These are phyloP conservation scores for Bryoglossum gracile DNA, from an alignment of 495 filamentous ascomycete species.

Conservation along the genomic window DNA sequence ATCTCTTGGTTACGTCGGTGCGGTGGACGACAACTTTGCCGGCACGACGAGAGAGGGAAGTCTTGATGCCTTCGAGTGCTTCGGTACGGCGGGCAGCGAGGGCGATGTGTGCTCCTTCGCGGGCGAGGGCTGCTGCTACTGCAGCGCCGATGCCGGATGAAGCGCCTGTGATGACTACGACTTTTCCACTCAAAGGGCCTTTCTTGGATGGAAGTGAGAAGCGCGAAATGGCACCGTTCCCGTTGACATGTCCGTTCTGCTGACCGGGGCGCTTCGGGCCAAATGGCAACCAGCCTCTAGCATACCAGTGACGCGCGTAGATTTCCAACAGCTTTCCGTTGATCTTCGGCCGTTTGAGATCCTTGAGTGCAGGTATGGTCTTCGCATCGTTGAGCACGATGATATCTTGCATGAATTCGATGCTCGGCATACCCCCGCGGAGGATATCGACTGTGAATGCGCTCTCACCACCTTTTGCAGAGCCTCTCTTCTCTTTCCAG, in stretches of 20 bases:
- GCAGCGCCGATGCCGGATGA: conserved; percentile 50
- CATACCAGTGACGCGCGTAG: conserved; percentile 63
- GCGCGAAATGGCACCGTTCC: no score
- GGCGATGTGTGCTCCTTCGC: conserved; percentile 52
- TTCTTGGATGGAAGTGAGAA: no score
- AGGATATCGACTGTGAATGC: conserved; percentile 39
- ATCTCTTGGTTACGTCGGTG: conserved; percentile 54
- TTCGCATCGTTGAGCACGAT: conserved; percentile 53
- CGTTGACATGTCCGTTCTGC: conserved; percentile 26
- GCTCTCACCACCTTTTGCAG: conserved; percentile 49
- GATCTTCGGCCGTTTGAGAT: conserved; percentile 52
- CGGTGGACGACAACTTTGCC: conserved; percentile 49
- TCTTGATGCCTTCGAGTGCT: conserved; percentile 50
- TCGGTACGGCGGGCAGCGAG: conserved; percentile 56
- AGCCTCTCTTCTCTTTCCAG: conserved; percentile 53
- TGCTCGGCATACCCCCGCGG: conserved; percentile 52
- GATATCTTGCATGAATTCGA: conserved; percentile 46
- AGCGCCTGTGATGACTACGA: conserved; percentile 48
- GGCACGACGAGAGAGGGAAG: conserved; percentile 38
- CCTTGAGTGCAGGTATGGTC: conserved; percentile 47
- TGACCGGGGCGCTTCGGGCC: no score
- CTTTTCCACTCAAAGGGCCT: conserved; percentile 46
- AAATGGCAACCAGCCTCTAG: conserved; percentile 57
- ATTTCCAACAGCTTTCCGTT: conserved; percentile 53
- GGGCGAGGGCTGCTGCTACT: conserved; percentile 34